Percentiles rank a stretch among this genome's conserved stretches.
These are phyloP conservation scores for Cerrena zonata DNA, from an alignment of 1,284 basidiomycete species.

Conservation along the genomic window DNA sequence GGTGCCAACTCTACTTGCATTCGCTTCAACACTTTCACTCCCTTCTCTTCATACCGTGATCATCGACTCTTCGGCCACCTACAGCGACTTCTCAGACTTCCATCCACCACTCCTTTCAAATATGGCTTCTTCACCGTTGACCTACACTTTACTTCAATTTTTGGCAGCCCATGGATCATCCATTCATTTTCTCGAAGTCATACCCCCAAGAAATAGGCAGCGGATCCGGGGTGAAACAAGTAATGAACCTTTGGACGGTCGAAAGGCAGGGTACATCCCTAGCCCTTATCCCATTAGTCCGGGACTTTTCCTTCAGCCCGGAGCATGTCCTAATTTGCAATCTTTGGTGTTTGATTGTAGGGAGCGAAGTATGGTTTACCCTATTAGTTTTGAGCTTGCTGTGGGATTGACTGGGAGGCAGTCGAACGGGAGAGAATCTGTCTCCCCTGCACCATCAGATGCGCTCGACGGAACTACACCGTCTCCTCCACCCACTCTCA, in stretches of 20 bases:
- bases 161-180: constrained; percentile 37
- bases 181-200: constrained; percentile 37
- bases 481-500: background rate
- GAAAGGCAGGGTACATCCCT: constrained; percentile 15
- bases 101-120: constrained; percentile 8
- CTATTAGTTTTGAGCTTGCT: constrained; percentile 7
- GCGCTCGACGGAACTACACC: background rate
- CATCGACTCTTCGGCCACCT: background rate
- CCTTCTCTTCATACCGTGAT: constrained; percentile 13
- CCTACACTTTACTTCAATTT: constrained; percentile 21
- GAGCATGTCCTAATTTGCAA: constrained; percentile 39
- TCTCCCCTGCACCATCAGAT: background rate
- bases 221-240: background rate
- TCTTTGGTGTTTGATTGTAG: constrained; percentile 35
- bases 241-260: too few species aligned
- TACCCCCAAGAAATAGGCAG: constrained; percentile 29
- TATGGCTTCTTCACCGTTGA: background rate
- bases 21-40: constrained; percentile 16
- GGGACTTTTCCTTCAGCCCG: constrained; percentile 33
- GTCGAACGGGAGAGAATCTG: background rate
- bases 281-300: constrained; percentile 33
- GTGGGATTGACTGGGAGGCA: background rate
- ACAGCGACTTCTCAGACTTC: background rate
- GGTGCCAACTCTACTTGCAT: constrained; percentile 16
- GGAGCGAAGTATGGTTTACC: constrained; percentile 14